Conservation (phyloP, 2,329 filamentous ascomycete genomes). For the Ceratocystis colombiana region DNA sequence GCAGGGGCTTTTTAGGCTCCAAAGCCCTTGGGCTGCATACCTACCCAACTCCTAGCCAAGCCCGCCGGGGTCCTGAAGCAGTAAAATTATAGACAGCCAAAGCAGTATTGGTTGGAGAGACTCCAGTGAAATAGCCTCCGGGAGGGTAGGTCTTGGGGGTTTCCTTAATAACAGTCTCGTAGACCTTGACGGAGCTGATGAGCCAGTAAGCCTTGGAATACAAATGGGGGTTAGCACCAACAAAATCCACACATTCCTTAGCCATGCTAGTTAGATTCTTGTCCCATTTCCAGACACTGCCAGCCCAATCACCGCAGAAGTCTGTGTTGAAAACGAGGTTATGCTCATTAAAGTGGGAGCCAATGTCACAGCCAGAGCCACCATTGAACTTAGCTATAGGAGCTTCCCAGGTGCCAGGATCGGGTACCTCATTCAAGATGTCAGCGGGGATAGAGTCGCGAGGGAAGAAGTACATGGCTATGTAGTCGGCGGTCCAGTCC, state of each 20-base stretch:
- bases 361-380: conserved; percentile 59
- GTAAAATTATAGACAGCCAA: conserved; percentile 11
- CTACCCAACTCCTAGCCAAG: not conserved
- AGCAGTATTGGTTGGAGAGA: too few species aligned
- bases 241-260: conserved; percentile 59
- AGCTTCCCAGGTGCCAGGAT: conserved; percentile 57
- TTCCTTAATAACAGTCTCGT: not conserved
- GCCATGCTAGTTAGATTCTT: conserved; percentile 50
- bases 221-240: conserved; percentile 56
- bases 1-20: not conserved
- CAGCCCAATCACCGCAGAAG: conserved; percentile 84
- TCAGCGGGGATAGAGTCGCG: conserved; percentile 55
- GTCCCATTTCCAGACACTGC: conserved; percentile 51
- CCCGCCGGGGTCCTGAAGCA: not conserved
- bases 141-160: too few species aligned
- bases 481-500: conserved; percentile 63
- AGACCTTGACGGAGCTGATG: conserved; percentile 62
- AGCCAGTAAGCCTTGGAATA: conserved; percentile 69
- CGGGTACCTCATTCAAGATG: conserved; percentile 48
- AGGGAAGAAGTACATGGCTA: conserved; percentile 75
- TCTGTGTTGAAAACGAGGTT: conserved; percentile 72
- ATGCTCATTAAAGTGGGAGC: conserved; percentile 58
- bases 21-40: not conserved
- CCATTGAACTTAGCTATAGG: conserved; percentile 60
- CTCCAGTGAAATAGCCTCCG: too few species aligned